These are phyloP conservation scores for Bruguiera gymnorhiza DNA, from an alignment of 345 rosid species.

Conservation along the genomic window DNA sequence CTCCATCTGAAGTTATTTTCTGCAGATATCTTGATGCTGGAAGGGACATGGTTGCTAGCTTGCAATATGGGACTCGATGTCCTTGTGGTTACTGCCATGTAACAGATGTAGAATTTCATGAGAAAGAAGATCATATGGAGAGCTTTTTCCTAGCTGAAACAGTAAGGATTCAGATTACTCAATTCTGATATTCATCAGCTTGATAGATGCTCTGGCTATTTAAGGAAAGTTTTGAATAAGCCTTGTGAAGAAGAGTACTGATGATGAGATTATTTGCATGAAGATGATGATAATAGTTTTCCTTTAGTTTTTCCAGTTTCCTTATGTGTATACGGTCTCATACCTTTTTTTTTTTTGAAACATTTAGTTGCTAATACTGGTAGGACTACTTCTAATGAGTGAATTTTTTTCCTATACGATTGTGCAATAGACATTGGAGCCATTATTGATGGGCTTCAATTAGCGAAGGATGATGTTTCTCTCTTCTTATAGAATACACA, in stretches of 20 bases:
- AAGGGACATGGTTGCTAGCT: conserved; percentile 91
- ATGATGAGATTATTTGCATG: neutral
- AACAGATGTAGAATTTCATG: conserved; percentile 84
- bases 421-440: too few relatives aligned
- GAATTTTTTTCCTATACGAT: too few relatives aligned
- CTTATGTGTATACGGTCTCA: too few relatives aligned
- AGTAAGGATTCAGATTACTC: conserved; percentile 39
- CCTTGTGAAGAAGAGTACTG: too few relatives aligned
- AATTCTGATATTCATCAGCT: neutral
- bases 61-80: conserved; percentile 92
- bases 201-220: too few relatives aligned
- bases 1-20: conserved; percentile 1
- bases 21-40: conserved; percentile 89
- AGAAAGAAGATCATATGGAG: conserved; percentile 95
- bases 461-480: too few relatives aligned
- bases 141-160: conserved; percentile 99
- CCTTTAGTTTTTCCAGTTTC: neutral
- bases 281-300: neutral
- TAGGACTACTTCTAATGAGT: too few relatives aligned
- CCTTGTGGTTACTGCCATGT: conserved; percentile 97
- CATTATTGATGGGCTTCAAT: too few relatives aligned
- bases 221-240: too few relatives aligned
- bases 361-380: too few relatives aligned
- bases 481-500: too few relatives aligned
- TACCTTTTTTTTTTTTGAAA: too few relatives aligned